Base-by-base conservation (phyloP, 208 protist genomes). In the Strigomonas oncopelti region DNA sequence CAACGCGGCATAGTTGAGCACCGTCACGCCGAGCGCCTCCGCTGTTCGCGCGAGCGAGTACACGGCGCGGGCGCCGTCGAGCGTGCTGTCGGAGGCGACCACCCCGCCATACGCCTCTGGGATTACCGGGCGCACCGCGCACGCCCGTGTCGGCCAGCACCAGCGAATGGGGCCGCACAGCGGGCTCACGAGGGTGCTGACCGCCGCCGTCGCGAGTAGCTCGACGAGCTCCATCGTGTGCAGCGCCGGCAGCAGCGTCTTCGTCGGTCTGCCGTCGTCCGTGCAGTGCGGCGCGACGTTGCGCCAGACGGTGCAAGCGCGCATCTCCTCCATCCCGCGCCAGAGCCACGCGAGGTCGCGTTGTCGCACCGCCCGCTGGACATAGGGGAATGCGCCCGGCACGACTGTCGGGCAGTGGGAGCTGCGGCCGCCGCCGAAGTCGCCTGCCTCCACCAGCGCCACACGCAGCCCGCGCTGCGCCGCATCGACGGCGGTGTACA, bases 401-500 rank as follows among this genome's bases (percentile, higher is more conserved):
- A 75, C 51, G 27, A 92, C 11, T 13, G 60, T 64, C 25, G 72
- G 69, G 11, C 36, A 61, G n/a, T 61, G 68, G 0, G 60, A 25
- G 29, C 78, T 61, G 16, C 61, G 64, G 52, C 80, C 85, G 3
- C 66, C 65, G 46, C 82, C 86, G 46, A 90, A 80, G 77, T 95
- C 90, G 29, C 52, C 71, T 0, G 84, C 85, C 25, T 90, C 87
- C 14, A 95, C 74, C 27, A 93, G 45, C 8, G 83, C 86, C 14
- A 92, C 86, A 11, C 75, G 76, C 42, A 93, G 74, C 22, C 90
- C 90, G 13, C 90, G 83, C 60, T 87, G 83, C 9, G 87, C 85
- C 5, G 90, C 90, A 54, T 95, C 90, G 8, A 95, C 82, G 20
- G 90, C 87, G 0, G 80, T 79, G 80, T 93, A 93, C 18, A 95